Evolutionary conservation across 768 basidiomycete genomes (phyloP).

Genomic region (Hypholoma sublateritium): DNA sequence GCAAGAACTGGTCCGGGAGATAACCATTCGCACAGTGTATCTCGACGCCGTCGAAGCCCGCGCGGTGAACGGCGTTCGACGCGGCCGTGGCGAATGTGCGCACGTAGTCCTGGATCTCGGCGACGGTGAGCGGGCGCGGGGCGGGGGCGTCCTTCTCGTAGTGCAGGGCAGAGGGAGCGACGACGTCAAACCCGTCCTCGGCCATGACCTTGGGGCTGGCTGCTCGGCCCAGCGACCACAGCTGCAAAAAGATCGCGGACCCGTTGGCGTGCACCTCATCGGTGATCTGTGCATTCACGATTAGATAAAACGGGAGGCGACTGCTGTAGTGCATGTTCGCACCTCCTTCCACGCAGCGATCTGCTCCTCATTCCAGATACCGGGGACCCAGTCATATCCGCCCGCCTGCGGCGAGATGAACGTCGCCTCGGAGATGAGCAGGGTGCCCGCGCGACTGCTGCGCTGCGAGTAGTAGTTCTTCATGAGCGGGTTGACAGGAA

Average conservation of each 20-base stretch:
- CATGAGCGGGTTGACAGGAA: constrained; percentile 32
- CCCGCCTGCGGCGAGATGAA: constrained; percentile 46
- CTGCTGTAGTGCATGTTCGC: neutral
- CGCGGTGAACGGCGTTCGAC: constrained; percentile 48
- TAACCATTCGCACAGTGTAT: constrained; percentile 47
- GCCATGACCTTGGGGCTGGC: constrained; percentile 32
- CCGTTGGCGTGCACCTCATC: constrained; percentile 3
- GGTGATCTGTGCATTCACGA: neutral
- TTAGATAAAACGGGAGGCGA: neutral
- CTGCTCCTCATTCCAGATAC: constrained; percentile 52
- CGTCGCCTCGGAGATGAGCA: constrained; percentile 59
- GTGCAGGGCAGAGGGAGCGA: constrained; percentile 33
- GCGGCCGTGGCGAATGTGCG: constrained; percentile 53
- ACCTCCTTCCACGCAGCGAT: constrained; percentile 53
- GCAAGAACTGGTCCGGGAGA: constrained; percentile 62
- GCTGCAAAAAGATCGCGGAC: constrained; percentile 4
- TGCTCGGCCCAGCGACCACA: constrained; percentile 34
- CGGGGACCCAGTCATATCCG: constrained; percentile 38
- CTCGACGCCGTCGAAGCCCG: constrained; percentile 73
- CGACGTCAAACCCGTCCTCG: constrained; percentile 33
- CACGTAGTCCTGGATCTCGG: constrained; percentile 54
- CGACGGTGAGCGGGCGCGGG: constrained; percentile 42
- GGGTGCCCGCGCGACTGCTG: constrained; percentile 43
- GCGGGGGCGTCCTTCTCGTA: constrained; percentile 15
- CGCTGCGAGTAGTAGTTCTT: constrained; percentile 51